These are phyloP conservation scores for Acacia concinna DNA, from an alignment of 331 rosid species.

Conservation along the genomic window DNA sequence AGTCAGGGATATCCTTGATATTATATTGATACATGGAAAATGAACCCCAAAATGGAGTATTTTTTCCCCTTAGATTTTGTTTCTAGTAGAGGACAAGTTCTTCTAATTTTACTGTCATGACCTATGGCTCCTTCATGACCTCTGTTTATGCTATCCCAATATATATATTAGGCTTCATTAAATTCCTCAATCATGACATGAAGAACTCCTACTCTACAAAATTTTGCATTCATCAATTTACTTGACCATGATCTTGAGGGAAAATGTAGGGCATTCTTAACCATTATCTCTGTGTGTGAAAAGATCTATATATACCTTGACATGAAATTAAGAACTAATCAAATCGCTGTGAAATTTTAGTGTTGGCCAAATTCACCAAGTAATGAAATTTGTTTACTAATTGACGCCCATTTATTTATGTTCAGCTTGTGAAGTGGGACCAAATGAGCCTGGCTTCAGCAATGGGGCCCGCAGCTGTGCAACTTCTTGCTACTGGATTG, in stretches of 20 bases:
- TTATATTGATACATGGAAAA: not conserved
- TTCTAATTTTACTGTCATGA: not conserved
- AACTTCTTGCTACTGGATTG: slow-evolving; percentile 78
- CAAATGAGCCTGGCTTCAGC: slow-evolving; percentile 67
- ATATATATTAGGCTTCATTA: slow-evolving; percentile 14
- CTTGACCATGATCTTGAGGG: not conserved
- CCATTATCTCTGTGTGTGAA: not conserved
- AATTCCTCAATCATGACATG: slow-evolving; percentile 9
- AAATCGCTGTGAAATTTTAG: not conserved
- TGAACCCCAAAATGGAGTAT: not conserved
- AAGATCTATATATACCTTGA: not conserved
- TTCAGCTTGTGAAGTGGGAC: slow-evolving; percentile 86
- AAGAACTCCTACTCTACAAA: not conserved
- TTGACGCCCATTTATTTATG: slow-evolving; percentile 17
- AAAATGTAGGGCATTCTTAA: not conserved
- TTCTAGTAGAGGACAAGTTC: not conserved
- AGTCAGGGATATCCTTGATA: not conserved
- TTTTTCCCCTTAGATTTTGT: not conserved
- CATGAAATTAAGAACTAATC: not conserved
- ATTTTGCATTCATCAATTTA: not conserved
- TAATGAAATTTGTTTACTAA: slow-evolving; percentile 25
- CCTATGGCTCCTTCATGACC: slow-evolving; percentile 5
- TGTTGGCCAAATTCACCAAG: not conserved
- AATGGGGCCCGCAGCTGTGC: slow-evolving; percentile 87
- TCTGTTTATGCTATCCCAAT: not conserved